phyloP scores from a whole-genome alignment of 2,329 filamentous ascomycete species.

The Diaporthe amygdali region DNA sequence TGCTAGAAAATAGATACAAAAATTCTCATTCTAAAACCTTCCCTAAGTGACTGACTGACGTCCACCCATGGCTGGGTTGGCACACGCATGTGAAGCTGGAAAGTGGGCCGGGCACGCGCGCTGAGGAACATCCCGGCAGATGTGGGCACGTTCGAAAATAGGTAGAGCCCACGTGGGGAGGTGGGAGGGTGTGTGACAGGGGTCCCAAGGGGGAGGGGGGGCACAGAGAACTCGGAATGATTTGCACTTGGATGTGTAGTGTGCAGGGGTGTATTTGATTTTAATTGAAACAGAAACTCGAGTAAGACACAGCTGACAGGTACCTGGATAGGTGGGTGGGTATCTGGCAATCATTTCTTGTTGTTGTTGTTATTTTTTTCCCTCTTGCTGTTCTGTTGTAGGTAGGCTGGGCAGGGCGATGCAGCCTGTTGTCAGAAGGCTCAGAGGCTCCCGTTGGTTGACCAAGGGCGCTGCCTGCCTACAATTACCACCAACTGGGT shows the following conservation, averaged over 20 bases:
- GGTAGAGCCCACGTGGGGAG: slow-evolving; percentile 11
- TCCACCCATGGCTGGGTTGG: neutral
- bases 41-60: neutral
- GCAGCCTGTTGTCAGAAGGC: neutral
- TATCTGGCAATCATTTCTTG: neutral
- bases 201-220: neutral
- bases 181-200: neutral
- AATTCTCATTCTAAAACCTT: neutral
- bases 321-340: neutral
- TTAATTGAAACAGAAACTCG: slow-evolving; percentile 8
- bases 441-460: neutral
- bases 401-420: neutral
- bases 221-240: neutral
- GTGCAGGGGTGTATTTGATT: neutral
- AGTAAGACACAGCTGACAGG: neutral
- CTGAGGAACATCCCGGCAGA: neutral
- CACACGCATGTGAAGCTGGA: neutral
- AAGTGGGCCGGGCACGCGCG: neutral
- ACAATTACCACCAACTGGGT: too few species aligned
- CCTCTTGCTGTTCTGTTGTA: too few species aligned
- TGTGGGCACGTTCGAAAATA: slow-evolving; percentile 2
- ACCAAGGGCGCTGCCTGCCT: too few species aligned
- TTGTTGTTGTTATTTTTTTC: too few species aligned
- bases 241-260: slow-evolving; percentile 4
- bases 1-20: neutral